Percentiles rank a stretch among this genome's conserved stretches.
phyloP scores from a whole-genome alignment of 2,329 filamentous ascomycete species.

The Xylaria sp. region DNA sequence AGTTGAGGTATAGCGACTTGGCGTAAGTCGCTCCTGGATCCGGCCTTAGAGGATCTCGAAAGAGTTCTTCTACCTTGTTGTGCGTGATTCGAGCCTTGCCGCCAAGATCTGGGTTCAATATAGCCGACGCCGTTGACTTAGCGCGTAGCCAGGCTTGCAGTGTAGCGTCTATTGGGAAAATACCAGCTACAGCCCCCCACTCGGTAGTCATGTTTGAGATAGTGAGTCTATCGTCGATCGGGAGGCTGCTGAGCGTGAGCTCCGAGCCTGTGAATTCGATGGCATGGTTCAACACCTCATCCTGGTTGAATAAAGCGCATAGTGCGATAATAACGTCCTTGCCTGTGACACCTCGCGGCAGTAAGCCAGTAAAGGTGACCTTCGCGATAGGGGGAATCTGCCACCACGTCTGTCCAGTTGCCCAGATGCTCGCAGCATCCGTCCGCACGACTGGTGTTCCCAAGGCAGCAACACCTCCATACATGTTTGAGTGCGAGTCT shows the following conservation, averaged over 20 bases:
- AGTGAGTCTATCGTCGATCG: background rate
- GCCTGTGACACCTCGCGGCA: slow-evolving; percentile 84
- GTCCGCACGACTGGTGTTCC: slow-evolving; percentile 59
- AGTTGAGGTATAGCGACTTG: slow-evolving; percentile 82
- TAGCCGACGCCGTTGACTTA: too few species aligned
- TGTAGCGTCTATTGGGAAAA: slow-evolving; percentile 83
- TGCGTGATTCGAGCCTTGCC: slow-evolving; percentile 70
- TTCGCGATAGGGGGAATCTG: slow-evolving; percentile 86
- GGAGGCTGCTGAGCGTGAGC: slow-evolving; percentile 61
- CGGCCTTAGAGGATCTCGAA: slow-evolving; percentile 71
- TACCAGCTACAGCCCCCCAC: background rate
- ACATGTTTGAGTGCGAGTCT: slow-evolving; percentile 83
- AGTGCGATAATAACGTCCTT: slow-evolving; percentile 95
- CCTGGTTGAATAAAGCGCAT: slow-evolving; percentile 58
- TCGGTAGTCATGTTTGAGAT: slow-evolving; percentile 3
- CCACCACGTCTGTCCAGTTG: slow-evolving; percentile 74
- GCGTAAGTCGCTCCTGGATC: slow-evolving; percentile 84
- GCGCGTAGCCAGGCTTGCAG: slow-evolving; percentile 65
- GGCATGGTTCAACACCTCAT: slow-evolving; percentile 91
- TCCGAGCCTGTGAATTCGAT: slow-evolving; percentile 88
- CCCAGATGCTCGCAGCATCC: slow-evolving; percentile 1
- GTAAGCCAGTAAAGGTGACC: slow-evolving; percentile 77
- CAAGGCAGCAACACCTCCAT: slow-evolving; percentile 72
- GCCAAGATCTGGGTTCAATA: slow-evolving; percentile 36
- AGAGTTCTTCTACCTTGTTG: slow-evolving; percentile 75